phyloP scores from a whole-genome alignment of 179 eudicot genomes.

The Spergularia azorica region DNA sequence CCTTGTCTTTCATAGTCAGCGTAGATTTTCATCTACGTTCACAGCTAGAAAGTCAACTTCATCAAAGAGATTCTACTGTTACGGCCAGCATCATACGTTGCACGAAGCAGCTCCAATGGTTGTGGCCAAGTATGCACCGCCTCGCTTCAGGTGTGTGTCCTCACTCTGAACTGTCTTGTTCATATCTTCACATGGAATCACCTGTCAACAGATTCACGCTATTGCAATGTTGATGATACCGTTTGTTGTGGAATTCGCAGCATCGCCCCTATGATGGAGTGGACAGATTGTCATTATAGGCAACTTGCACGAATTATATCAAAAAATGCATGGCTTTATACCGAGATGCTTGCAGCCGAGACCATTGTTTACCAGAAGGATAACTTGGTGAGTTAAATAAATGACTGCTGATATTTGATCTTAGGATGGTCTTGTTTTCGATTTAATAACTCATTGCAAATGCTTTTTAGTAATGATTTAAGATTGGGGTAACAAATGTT shows the following conservation, averaged over 20 bases:
- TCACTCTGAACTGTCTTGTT: conserved; percentile 7
- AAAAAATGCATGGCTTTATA: conserved; percentile 92
- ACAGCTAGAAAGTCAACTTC: conserved; percentile 22
- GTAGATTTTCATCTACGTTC: conserved; percentile 41
- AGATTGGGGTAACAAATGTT: not conserved
- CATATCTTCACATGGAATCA: conserved; percentile 4
- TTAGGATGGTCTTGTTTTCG: not conserved
- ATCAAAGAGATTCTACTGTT: conserved; percentile 40
- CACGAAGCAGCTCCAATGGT: conserved; percentile 52
- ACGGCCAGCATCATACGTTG: conserved; percentile 33
- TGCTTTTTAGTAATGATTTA: not conserved
- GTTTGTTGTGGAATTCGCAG: conserved; percentile 36
- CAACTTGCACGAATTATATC: conserved; percentile 78
- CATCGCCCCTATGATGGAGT: conserved; percentile 99
- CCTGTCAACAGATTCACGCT: not conserved
- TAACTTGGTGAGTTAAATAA: conserved; percentile 59
- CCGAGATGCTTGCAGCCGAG: conserved; percentile 97
- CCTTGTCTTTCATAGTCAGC: conserved; percentile 44
- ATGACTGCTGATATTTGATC: conserved; percentile 6
- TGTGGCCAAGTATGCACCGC: conserved; percentile 64
- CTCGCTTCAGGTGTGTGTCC: conserved; percentile 69
- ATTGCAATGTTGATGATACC: not conserved
- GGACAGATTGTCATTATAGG: conserved; percentile 90
- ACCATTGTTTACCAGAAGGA: conserved; percentile 82
- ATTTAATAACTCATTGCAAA: not conserved